Percentiles rank a stretch among this genome's conserved stretches.
phyloP scores from a whole-genome alignment of 2,329 filamentous ascomycete genomes.

The Trichoderma simmonsii region DNA sequence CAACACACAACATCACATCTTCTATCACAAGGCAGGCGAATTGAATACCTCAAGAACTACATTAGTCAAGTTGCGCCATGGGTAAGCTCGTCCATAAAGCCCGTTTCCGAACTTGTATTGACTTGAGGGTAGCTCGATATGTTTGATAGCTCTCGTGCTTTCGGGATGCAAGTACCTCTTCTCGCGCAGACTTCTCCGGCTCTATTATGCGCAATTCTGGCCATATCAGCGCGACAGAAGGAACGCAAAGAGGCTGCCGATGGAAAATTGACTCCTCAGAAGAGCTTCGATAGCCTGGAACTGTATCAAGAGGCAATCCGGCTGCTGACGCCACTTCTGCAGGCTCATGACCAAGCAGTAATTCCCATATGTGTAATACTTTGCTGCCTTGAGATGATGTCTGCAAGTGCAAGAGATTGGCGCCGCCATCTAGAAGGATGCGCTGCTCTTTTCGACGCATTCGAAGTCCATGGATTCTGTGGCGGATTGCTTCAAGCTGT shows the following conservation, averaged over 20 bases:
- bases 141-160: slow-evolving; percentile 9
- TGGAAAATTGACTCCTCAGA: neutral
- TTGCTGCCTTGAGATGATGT: slow-evolving; percentile 14
- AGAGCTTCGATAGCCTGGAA: slow-evolving; percentile 7
- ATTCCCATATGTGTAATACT: slow-evolving; percentile 8
- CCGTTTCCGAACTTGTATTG: neutral
- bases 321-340: neutral
- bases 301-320: slow-evolving; percentile 7
- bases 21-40: neutral
- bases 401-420: slow-evolving; percentile 9
- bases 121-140: neutral
- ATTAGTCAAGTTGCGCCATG: slow-evolving; percentile 5
- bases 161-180: neutral
- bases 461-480: slow-evolving; percentile 3
- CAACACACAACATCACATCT: neutral
- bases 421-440: slow-evolving; percentile 3
- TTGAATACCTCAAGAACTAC: slow-evolving; percentile 6
- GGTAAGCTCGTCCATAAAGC: neutral
- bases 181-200: neutral
- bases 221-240: neutral
- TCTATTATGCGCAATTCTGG: slow-evolving; percentile 1
- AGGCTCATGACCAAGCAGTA: slow-evolving; percentile 8
- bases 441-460: slow-evolving; percentile 4
- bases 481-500: slow-evolving; percentile 1
- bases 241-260: neutral